A percentile compares a stretch with the other conserved stretches of the same genome.
Conservation (phyloP, 257 asterid species). For the Przewalskia tangutica region DNA sequence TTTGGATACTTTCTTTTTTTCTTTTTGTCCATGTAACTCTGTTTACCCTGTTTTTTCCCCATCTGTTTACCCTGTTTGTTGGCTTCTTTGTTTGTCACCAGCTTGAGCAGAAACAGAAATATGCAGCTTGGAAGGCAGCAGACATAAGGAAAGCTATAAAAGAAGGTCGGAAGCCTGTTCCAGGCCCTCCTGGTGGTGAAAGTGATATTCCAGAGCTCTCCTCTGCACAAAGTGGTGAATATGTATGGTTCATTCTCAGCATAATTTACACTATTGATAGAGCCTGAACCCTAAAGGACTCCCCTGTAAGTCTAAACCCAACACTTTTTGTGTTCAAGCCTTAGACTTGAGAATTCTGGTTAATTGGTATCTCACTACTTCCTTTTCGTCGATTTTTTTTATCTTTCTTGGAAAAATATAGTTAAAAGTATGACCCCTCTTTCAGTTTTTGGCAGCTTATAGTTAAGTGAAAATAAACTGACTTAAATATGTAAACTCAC, state of each 20-base stretch:
- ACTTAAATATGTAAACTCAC: not conserved
- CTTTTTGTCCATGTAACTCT: not conserved
- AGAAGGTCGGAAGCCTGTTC: constrained; percentile 84
- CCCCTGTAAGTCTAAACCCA: not conserved
- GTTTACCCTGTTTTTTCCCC: not conserved
- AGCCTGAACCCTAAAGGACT: not conserved
- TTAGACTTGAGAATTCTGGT: not conserved
- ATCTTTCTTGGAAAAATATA: not conserved
- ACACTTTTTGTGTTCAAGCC: not conserved
- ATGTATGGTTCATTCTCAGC: constrained; percentile 21
- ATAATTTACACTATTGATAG: not conserved
- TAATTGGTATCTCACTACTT: not conserved
- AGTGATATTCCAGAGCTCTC: constrained; percentile 36
- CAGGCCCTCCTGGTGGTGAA: constrained; percentile 96
- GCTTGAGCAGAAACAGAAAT: constrained; percentile 94
- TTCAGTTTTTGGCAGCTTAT: not conserved
- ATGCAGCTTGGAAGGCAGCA: constrained; percentile 96
- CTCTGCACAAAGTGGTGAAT: constrained; percentile 26
- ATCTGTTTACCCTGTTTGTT: not conserved
- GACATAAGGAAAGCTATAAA: constrained; percentile 89
- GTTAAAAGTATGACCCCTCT: no score
- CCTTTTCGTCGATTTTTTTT: not conserved
- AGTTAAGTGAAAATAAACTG: not conserved
- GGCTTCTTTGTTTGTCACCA: constrained; percentile 15
- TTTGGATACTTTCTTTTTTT: no score